Evolutionary conservation across 2,329 filamentous ascomycete genomes (phyloP), one percentile per base, ranked within the genome.

Genomic region (Drechslerella dactyloides): DNA sequence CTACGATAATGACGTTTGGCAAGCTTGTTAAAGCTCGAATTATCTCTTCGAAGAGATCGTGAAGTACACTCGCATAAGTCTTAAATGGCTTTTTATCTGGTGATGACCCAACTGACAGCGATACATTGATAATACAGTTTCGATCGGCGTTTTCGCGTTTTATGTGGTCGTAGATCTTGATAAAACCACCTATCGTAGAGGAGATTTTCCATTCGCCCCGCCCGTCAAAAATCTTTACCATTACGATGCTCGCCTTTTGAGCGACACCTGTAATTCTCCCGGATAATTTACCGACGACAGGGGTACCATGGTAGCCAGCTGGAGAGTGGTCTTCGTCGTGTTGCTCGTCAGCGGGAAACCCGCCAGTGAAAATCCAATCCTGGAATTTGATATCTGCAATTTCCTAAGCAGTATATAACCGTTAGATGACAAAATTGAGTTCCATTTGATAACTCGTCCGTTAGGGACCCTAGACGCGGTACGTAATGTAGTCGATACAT

Each of bases 111-210:
- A 15, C 42, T 19, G n/a, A n/a, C 42, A 44, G 11, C 11, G 52
- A 37, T 1, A 51, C 42, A 23, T 69, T 54, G 17, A 69, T 42
- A 1, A 69, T 53, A 7, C 21, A 50, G 10, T 17, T 35, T n/a
- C 33, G 46, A 11, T 56, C 33, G 3, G 40, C 8, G 11, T 56
- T 35, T 3, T 21, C 37, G 4, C 13, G 1, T n/a, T 11, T 40
- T 27, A 69, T 51, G 27, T 61, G 33, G 30, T 61, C 56, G 23
- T 61, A 51, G 0, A 51, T 50, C n/a, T 61, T 60, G 6, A 56
- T 7, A 0, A 56, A n/a, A 10, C 15, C 15, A 46, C 61, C 50
- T 1, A 69, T 17, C 17, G 19, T 6, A 6, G 11, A 23, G 2
- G 11, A 2, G 23, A 24, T 13, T n/a, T n/a, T n/a, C 4, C n/a